Base-by-base conservation (phyloP, 805 yeast species). In the Cyberlindnera galapagoensis region DNA sequence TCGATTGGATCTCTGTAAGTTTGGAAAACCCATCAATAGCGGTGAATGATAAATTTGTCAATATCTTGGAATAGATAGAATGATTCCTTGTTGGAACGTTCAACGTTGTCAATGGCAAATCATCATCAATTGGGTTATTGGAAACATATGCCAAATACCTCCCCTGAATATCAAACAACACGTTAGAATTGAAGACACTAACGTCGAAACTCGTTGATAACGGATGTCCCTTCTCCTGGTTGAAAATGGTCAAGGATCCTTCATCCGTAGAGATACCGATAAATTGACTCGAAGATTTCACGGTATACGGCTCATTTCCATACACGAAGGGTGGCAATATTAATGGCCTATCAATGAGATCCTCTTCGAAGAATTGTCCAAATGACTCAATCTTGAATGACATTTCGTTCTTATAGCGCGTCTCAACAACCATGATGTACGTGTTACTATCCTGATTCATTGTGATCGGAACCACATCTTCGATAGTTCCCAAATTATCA, bases 11-110 rank as follows among this genome's bases (percentile, higher is more conserved):
- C 35, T 72, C 76, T 0, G 78, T 62, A 7, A 76, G 44, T 41
- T 61, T 64, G 40, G 60, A 55, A 11, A 71, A 43, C 9, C 71
- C 66, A 50, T 72, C 82, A 12, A 75, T 51, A 0, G 82, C 76
- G 3, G 69, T 60, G 34, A 64, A 62, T 3, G 80, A 71, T 10
- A 76, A 43, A 11, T 63, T 58, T 9, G 69, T 63, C 33, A 75
- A 47, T 1, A 76, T 33, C 33, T 39, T 49, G 11, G 46, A 37
- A 24, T 49, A 47, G 7, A 47, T 36, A 5, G 53, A 49, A 8
- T 33, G 42, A 18, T 38, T 45, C 8, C 46, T 39, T 3, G 37
- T 24, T 14, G 51, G 47, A 2, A 49, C 38, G 15, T 47, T 43
- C 28, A 47, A 15, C 11, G 33, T 25, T 2, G 49, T 46, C 9